phyloP scores from a whole-genome alignment of 2,329 filamentous ascomycete genomes.

The Xylariales sp. region DNA sequence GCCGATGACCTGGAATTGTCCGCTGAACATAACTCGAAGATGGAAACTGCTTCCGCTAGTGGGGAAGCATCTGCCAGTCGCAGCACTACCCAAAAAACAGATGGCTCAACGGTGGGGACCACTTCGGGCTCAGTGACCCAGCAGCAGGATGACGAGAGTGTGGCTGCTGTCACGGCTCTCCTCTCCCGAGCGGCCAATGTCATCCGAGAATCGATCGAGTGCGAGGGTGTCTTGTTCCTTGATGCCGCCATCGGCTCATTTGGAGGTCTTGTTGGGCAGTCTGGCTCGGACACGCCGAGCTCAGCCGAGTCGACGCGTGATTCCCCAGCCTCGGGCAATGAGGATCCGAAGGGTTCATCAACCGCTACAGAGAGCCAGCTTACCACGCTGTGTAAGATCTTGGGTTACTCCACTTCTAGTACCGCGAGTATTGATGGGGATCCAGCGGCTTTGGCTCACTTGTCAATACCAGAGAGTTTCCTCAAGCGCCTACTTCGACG shows the following conservation, averaged over 20 bases:
- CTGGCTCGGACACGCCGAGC: neutral
- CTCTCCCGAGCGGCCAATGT: conserved; percentile 39
- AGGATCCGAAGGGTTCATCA: conserved; percentile 1
- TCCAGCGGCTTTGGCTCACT: neutral
- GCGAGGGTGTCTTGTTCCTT: conserved; percentile 32
- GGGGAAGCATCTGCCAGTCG: too few relatives aligned
- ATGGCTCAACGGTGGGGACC: conserved; percentile 4
- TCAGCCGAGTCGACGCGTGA: conserved; percentile 8
- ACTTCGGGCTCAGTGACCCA: too few relatives aligned
- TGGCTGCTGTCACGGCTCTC: too few relatives aligned
- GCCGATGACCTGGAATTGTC: too few relatives aligned
- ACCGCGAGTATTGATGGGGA: conserved; percentile 27
- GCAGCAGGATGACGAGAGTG: too few relatives aligned
- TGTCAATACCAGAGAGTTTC: conserved; percentile 26
- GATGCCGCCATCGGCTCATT: conserved; percentile 21
- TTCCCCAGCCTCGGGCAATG: conserved; percentile 13
- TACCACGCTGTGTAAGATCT: conserved; percentile 26
- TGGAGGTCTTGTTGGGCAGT: conserved; percentile 5
- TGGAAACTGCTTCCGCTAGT: too few relatives aligned
- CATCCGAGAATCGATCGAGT: conserved; percentile 36
- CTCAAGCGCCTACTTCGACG: conserved; percentile 35
- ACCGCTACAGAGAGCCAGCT: neutral
- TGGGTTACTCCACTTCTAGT: conserved; percentile 33
- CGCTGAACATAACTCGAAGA: too few relatives aligned
- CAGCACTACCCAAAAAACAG: too few relatives aligned